These are phyloP conservation scores for Hygrophorus russula DNA, from an alignment of 768 basidiomycete species.

Conservation along the genomic window DNA sequence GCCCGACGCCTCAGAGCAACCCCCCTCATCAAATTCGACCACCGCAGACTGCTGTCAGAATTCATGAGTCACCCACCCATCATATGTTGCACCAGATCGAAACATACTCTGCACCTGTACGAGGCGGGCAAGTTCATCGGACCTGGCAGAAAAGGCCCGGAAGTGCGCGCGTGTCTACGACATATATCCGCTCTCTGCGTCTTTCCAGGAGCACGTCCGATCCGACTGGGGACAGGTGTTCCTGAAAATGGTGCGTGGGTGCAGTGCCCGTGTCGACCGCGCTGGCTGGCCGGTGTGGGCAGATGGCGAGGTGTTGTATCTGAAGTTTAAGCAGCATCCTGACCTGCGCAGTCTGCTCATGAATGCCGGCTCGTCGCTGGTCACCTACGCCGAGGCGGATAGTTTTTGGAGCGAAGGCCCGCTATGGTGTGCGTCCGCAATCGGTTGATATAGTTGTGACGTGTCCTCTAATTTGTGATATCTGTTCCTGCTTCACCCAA, in stretches of 20 bases:
- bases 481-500: too few relatives aligned
- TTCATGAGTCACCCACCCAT: conserved; percentile 64
- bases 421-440: conserved; percentile 46
- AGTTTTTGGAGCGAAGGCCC: conserved; percentile 58
- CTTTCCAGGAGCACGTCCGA: conserved; percentile 24
- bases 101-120: conserved; percentile 58
- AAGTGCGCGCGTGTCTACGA: conserved; percentile 20
- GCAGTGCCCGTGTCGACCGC: background rate
- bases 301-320: conserved; percentile 60
- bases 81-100: conserved; percentile 42
- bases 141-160: conserved; percentile 48
- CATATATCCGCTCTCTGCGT: conserved; percentile 24
- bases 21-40: conserved; percentile 30
- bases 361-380: conserved; percentile 33
- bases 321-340: conserved; percentile 65
- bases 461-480: background rate
- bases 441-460: conserved; percentile 18
- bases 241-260: conserved; percentile 33
- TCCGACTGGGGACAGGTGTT: conserved; percentile 48
- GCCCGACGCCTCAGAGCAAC: background rate
- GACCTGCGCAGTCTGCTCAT: conserved; percentile 44
- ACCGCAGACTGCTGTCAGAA: conserved; percentile 25
- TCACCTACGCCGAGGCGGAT: conserved; percentile 50
- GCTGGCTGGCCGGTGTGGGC: background rate
- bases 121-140: conserved; percentile 65